phyloP scores from a whole-genome alignment of 441 rosid genomes.

The Macaranga tanarius region DNA sequence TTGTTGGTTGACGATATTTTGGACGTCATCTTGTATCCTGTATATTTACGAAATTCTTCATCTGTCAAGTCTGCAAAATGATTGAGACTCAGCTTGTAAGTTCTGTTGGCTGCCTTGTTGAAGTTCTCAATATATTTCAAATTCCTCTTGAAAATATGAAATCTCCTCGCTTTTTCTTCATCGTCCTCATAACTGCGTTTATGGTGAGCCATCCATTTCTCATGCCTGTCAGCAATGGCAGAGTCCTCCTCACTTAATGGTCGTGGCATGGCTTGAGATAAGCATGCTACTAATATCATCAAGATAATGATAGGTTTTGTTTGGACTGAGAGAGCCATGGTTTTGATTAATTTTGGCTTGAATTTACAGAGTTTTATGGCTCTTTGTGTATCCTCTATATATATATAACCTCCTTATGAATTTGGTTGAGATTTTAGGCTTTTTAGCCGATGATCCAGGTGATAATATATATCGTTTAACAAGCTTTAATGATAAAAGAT shows the following conservation, averaged over 20 bases:
- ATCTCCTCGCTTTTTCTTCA: neutral
- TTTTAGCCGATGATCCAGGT: too few relatives aligned
- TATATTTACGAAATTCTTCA: neutral
- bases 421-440: too few relatives aligned
- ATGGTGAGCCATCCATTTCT: conserved; percentile 9
- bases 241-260: neutral
- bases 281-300: neutral
- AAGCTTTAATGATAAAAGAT: too few relatives aligned
- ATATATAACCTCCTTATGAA: too few relatives aligned
- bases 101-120: neutral
- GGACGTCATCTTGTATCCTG: neutral
- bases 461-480: too few relatives aligned
- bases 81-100: neutral
- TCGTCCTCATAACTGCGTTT: neutral
- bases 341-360: neutral
- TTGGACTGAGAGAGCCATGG: neutral
- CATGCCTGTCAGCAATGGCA: conserved; percentile 1
- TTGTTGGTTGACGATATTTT: neutral
- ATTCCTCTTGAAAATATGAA: neutral
- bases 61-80: neutral
- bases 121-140: neutral
- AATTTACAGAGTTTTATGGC: too few relatives aligned
- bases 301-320: neutral
- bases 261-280: neutral
- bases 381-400: too few relatives aligned